phyloP scores from a whole-genome alignment of 2,329 filamentous ascomycete genomes.

The Cytospora leucostoma region DNA sequence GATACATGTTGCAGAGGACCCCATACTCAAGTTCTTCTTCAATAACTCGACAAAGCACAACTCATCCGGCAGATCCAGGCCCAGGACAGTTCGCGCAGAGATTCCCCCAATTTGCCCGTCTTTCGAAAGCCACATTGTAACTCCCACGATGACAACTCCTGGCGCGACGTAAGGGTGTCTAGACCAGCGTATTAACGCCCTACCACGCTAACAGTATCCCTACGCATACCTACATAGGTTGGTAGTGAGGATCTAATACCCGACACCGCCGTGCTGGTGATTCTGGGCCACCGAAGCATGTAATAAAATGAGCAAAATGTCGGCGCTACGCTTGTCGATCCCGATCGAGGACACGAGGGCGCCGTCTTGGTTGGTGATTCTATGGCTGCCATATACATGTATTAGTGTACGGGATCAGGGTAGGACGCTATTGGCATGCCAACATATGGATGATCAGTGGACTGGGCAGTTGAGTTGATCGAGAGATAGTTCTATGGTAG shows the following conservation, averaged over 20 bases:
- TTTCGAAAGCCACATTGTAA: conserved; percentile 34
- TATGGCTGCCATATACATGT: too few species aligned
- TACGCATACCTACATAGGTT: conserved; percentile 31
- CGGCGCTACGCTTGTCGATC: too few species aligned
- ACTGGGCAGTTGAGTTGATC: too few species aligned
- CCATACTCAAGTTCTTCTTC: conserved; percentile 35
- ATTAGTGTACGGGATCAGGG: too few species aligned
- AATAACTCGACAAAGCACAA: conserved; percentile 41
- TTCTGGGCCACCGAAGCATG: conserved; percentile 35
- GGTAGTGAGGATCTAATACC: conserved; percentile 33
- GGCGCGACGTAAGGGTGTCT: conserved; percentile 36
- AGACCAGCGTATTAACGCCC: conserved; percentile 30
- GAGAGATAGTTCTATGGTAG: too few species aligned
- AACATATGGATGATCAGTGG: too few species aligned
- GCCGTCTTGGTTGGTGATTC: too few species aligned
- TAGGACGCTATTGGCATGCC: too few species aligned
- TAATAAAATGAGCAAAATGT: too few species aligned
- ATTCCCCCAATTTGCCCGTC: conserved; percentile 39
- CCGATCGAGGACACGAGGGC: too few species aligned
- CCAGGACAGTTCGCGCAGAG: conserved; percentile 33
- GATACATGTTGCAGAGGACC: too few species aligned
- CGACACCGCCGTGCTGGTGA: conserved; percentile 38
- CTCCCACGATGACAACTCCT: conserved; percentile 36
- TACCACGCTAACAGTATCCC: conserved; percentile 32
- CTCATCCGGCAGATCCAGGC: conserved; percentile 33